These are phyloP conservation scores for Inonotus hispidus DNA, from an alignment of 1,284 basidiomycete genomes.

Conservation along the genomic window DNA sequence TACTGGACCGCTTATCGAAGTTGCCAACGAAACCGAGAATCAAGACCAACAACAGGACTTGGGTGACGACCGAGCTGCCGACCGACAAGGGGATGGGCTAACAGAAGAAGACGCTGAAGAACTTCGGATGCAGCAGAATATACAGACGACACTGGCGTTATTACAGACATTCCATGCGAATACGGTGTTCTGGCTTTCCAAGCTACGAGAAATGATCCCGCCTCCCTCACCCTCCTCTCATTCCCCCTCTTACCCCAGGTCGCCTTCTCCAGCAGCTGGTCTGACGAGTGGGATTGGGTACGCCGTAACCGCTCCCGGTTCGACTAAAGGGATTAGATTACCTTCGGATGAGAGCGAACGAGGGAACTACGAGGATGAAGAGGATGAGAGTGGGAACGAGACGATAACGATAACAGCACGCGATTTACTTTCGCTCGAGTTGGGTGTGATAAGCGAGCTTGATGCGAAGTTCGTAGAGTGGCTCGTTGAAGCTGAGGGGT, in stretches of 20 bases:
- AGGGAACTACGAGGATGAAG: conserved; percentile 5
- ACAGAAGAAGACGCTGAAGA: conserved; percentile 30
- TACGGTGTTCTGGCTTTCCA: conserved; percentile 58
- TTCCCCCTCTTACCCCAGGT: no score
- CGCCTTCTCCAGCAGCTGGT: not conserved
- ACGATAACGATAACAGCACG: conserved; percentile 42
- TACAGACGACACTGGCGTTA: conserved; percentile 59
- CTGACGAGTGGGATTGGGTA: conserved; percentile 4
- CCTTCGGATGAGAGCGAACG: conserved; percentile 4
- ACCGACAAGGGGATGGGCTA: not conserved
- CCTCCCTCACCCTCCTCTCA: conserved; percentile 23
- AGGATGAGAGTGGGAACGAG: conserved; percentile 18
- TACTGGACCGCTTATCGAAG: not conserved
- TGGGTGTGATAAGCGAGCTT: conserved; percentile 61
- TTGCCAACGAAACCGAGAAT: not conserved
- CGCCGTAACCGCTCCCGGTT: not conserved
- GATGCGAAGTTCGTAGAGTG: conserved; percentile 71
- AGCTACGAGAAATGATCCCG: conserved; percentile 46
- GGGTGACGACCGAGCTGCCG: no score
- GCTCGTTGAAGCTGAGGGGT: conserved; percentile 45
- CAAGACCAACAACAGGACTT: not conserved
- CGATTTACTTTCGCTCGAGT: conserved; percentile 61
- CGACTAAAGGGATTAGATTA: not conserved
- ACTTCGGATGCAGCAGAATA: conserved; percentile 30
- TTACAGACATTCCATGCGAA: conserved; percentile 71